Evolutionary conservation across 2,329 filamentous ascomycete species (phyloP), one percentile per base, ranked within the genome.

Genomic region (Colletotrichum eleusines): DNA sequence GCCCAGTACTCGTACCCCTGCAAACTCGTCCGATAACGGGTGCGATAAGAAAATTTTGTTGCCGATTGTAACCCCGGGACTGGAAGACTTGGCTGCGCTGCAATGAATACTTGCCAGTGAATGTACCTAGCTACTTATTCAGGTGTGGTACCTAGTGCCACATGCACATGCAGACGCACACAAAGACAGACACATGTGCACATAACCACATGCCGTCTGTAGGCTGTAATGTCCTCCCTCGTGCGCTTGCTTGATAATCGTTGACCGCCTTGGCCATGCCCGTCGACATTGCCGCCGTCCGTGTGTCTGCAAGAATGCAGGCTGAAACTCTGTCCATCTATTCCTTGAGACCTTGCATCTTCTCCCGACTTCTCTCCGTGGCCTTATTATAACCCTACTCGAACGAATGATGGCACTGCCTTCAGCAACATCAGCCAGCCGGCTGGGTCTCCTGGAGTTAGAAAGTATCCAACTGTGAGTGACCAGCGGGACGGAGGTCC

Each of bases 191-290:
- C 46, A 69, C 23, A 53, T 59, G 54, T 46, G 51, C 35, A 44
- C 38, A 33, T 16, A 58, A 42, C 48, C 66, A 69, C 38, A 54
- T 55, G 54, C 46, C 53, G n/a, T 33, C 53, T 69, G 44, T 53
- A 48, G n/a, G 33, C 53, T 69, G 44, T 53, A 48, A 28, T 50
- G 54, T 61, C 50, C 38, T 44, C 51, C 50, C 38, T 44, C 51
- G 62, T 42, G 18, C 8, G 46, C 54, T 31, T 50, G n/a, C 26
- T 40, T 20, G 28, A 35, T 48, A 35, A 40, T 46, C 46, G 23
- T 61, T 69, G 61, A 59, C 61, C 61, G 61, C 61, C 60, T 68
- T 50, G 60, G 60, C 35, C 50, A 57, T 46, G 66, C 23, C 60
- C 50, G 28, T 62, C 60, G 50, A 28, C 20, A 31, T 35, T 61